Evolutionary conservation across 2,329 filamentous ascomycete species (phyloP).

Genomic region (Colletotrichum tropicale): DNA sequence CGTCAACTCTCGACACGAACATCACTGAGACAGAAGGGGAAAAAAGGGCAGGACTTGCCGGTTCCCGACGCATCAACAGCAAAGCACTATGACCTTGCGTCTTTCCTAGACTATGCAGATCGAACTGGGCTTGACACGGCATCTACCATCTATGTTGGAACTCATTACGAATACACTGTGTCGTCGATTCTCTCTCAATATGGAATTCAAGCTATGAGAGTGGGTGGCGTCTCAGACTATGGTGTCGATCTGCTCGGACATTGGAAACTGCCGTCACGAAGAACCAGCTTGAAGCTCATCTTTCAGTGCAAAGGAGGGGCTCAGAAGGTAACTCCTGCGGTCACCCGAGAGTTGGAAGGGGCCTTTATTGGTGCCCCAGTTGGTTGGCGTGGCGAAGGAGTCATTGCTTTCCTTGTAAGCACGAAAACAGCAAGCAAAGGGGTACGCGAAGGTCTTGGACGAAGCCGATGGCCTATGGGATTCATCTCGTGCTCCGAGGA

Average conservation of each 20-base stretch:
- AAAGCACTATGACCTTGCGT: conserved; percentile 66
- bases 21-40: neutral
- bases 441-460: conserved; percentile 72
- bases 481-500: conserved; percentile 66
- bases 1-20: neutral
- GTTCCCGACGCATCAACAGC: conserved; percentile 51
- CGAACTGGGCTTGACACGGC: conserved; percentile 57
- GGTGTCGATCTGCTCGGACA: conserved; percentile 78
- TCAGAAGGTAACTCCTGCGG: conserved; percentile 57
- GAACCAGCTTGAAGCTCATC: conserved; percentile 49
- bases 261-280: conserved; percentile 62
- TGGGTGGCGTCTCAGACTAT: conserved; percentile 69
- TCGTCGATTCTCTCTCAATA: conserved; percentile 59
- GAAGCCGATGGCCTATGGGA: conserved; percentile 73
- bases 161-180: conserved; percentile 77
- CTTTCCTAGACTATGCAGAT: conserved; percentile 69
- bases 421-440: conserved; percentile 77
- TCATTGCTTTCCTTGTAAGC: conserved; percentile 74
- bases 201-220: conserved; percentile 68
- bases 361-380: conserved; percentile 75
- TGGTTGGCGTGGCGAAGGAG: conserved; percentile 69
- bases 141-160: conserved; percentile 72
- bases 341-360: conserved; percentile 80
- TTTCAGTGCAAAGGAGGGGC: conserved; percentile 73
- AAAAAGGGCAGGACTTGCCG: conserved; percentile 20